Conservation (phyloP, 345 rosid genomes). For the Dipteronia sinensis region DNA sequence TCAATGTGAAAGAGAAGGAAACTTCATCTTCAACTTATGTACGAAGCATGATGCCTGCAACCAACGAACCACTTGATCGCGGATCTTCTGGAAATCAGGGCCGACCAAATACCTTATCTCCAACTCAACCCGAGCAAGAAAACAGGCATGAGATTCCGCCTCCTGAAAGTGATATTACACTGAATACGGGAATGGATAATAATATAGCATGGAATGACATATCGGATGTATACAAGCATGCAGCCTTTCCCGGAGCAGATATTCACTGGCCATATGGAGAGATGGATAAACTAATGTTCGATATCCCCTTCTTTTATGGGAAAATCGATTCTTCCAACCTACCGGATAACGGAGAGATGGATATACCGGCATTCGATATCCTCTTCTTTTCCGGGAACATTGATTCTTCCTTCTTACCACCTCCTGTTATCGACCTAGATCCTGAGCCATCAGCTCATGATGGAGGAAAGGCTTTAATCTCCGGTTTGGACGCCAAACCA, state of each 20-base stretch:
- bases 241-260: neutral
- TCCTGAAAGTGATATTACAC: neutral
- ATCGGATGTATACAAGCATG: slow-evolving; percentile 5
- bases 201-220: neutral
- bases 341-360: neutral
- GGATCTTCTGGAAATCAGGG: neutral
- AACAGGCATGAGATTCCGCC: neutral
- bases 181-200: neutral
- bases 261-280: neutral
- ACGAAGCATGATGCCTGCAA: neutral
- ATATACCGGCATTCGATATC: too few relatives aligned
- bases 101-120: neutral
- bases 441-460: neutral
- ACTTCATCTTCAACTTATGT: neutral
- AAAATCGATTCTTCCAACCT: neutral
- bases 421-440: neutral
- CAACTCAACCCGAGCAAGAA: neutral
- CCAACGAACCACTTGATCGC: neutral
- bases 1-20: slow-evolving; percentile 17
- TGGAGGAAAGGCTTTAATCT: neutral
- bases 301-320: neutral
- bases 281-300: neutral
- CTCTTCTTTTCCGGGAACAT: too few relatives aligned
- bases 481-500: neutral
- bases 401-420: too few relatives aligned